These are phyloP conservation scores for Neckera pumila DNA, from an alignment of 225 moss, liverwort and hornwort genomes.

Conservation along the genomic window DNA sequence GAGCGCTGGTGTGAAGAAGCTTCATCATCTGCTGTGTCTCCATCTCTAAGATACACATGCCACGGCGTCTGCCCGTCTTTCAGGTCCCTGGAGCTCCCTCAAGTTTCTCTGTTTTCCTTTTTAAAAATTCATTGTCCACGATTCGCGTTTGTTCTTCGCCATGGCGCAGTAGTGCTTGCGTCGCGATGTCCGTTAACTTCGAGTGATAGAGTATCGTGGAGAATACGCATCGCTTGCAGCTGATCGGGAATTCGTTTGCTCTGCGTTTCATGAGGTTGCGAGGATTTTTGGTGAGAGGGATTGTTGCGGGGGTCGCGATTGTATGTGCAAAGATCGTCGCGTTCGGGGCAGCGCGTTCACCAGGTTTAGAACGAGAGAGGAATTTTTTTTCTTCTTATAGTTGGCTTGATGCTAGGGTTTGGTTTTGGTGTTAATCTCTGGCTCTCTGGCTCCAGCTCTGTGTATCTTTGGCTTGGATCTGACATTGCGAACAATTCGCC, in stretches of 20 bases:
- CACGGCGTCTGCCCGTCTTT: background rate
- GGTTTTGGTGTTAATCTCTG: background rate
- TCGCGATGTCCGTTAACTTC: background rate
- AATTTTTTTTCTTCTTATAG: background rate
- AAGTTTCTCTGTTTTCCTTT: background rate
- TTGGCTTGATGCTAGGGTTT: constrained; percentile 13
- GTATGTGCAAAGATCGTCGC: background rate
- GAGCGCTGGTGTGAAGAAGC: background rate
- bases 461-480: background rate
- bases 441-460: background rate
- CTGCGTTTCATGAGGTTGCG: background rate
- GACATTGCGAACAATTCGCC: background rate
- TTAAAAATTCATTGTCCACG: background rate
- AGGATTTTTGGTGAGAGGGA: background rate
- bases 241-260: background rate
- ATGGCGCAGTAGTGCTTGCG: background rate
- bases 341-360: background rate
- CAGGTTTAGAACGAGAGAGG: background rate
- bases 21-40: background rate
- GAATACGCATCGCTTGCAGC: background rate
- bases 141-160: background rate
- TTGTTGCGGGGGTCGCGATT: background rate
- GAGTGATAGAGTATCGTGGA: background rate
- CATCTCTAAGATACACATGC: background rate
- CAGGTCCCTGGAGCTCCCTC: background rate